Evolutionary conservation across 2,329 filamentous ascomycete species (phyloP).

Genomic region (Sporothrix variecibatus): DNA sequence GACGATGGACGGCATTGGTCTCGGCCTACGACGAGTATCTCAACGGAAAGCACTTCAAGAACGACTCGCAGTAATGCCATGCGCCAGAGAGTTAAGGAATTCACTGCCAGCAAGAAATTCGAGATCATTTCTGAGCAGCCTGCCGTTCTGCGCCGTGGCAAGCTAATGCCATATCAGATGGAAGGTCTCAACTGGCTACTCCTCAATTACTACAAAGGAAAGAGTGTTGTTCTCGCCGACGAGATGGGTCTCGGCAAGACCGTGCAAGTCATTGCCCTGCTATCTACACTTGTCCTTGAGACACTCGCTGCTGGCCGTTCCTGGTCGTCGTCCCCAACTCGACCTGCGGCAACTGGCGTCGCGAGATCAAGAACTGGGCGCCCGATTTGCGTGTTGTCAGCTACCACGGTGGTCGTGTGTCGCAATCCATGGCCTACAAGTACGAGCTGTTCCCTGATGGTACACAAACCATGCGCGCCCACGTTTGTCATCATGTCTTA

Average conservation of each 20-base stretch:
- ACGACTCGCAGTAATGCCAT: slow-evolving; percentile 61
- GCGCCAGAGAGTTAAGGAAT: slow-evolving; percentile 66
- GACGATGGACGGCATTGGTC: slow-evolving; percentile 77
- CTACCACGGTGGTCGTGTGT: slow-evolving; percentile 76
- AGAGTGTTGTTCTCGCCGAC: slow-evolving; percentile 90
- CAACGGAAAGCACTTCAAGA: slow-evolving; percentile 69
- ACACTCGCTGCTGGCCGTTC: slow-evolving; percentile 81
- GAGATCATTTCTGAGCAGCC: slow-evolving; percentile 72
- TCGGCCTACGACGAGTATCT: slow-evolving; percentile 86
- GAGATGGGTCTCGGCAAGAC: slow-evolving; percentile 99
- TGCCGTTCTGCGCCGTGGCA: slow-evolving; percentile 67
- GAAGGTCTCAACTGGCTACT: slow-evolving; percentile 95
- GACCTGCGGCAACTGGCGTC: slow-evolving; percentile 95
- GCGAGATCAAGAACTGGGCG: slow-evolving; percentile 93
- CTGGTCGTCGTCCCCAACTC: slow-evolving; percentile 91
- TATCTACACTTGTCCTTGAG: slow-evolving; percentile 71
- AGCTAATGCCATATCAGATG: slow-evolving; percentile 87
- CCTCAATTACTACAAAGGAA: slow-evolving; percentile 78
- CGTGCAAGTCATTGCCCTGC: slow-evolving; percentile 83
- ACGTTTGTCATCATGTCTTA: slow-evolving; percentile 97
- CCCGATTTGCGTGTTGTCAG: slow-evolving; percentile 85
- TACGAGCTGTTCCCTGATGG: slow-evolving; percentile 81
- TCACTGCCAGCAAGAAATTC: slow-evolving; percentile 64
- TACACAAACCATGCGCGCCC: slow-evolving; percentile 72
- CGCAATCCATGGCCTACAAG: slow-evolving; percentile 74